Conservation (phyloP, 345 rosid genomes). For the Arabidopsis suecica region DNA sequence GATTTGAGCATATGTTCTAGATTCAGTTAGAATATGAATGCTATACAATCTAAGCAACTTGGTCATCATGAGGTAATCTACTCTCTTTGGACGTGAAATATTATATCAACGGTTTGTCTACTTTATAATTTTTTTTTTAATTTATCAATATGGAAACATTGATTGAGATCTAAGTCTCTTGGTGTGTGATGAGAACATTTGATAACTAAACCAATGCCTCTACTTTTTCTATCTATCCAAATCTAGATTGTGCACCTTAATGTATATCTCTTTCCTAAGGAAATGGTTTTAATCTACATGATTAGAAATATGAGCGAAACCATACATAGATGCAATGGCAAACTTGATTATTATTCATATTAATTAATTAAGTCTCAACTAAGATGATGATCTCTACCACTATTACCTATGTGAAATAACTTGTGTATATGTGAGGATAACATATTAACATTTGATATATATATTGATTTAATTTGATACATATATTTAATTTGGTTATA, state of each 20-base stretch:
- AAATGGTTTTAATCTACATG: not conserved
- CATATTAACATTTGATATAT: not conserved
- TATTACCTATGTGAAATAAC: not conserved
- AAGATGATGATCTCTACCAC: not conserved
- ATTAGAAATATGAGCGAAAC: not conserved
- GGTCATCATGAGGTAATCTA: slow-evolving; percentile 19
- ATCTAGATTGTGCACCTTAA: not conserved
- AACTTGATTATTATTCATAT: not conserved
- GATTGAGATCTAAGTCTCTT: slow-evolving; percentile 6
- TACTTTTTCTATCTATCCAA: slow-evolving; percentile 17
- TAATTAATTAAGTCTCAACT: too few species aligned
- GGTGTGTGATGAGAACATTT: not conserved
- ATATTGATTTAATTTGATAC: not conserved
- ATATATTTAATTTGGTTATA: not conserved
- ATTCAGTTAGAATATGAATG: slow-evolving; percentile 4
- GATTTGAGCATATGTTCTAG: slow-evolving; percentile 20
- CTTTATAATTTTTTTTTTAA: not conserved
- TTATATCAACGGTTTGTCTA: slow-evolving; percentile 34
- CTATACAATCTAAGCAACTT: slow-evolving; percentile 12
- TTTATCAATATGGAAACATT: slow-evolving; percentile 6
- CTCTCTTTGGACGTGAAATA: slow-evolving; percentile 30
- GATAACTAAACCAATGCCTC: not conserved
- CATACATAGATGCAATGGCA: not conserved
- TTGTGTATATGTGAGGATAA: not conserved
- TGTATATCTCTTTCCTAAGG: too few species aligned